phyloP scores from a whole-genome alignment of 495 filamentous ascomycete species.

The Evernia prunastri region DNA sequence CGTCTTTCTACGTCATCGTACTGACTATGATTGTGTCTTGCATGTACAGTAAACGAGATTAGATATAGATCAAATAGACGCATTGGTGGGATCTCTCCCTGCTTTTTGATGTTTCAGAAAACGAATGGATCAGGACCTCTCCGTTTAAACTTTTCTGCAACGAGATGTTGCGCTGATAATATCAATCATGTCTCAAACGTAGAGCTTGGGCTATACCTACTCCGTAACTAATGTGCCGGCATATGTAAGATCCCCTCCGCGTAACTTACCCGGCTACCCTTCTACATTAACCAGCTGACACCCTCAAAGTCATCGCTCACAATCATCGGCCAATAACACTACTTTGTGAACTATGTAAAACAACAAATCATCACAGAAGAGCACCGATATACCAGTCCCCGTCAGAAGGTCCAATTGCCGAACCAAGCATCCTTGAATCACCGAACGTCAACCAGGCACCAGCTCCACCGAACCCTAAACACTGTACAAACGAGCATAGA shows the following conservation, averaged over 20 bases:
- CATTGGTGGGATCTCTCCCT: neutral
- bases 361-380: neutral
- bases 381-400: neutral
- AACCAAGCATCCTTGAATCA: neutral
- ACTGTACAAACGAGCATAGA: neutral
- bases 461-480: neutral
- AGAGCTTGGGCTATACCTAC: neutral
- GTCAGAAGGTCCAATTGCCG: neutral
- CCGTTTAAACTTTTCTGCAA: no score
- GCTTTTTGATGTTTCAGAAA: neutral
- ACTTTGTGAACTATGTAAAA: neutral
- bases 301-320: neutral
- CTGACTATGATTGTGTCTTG: neutral
- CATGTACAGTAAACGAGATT: neutral
- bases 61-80: neutral
- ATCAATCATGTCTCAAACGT: neutral
- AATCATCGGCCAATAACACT: neutral
- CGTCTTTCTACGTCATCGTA: neutral
- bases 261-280: neutral
- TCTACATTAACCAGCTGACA: constrained; percentile 2
- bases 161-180: no score
- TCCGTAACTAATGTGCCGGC: neutral
- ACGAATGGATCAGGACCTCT: neutral
- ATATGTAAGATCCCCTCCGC: neutral
- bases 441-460: neutral